Conservation (phyloP, 495 filamentous ascomycete genomes). For the Talaromyces thailandensis region DNA sequence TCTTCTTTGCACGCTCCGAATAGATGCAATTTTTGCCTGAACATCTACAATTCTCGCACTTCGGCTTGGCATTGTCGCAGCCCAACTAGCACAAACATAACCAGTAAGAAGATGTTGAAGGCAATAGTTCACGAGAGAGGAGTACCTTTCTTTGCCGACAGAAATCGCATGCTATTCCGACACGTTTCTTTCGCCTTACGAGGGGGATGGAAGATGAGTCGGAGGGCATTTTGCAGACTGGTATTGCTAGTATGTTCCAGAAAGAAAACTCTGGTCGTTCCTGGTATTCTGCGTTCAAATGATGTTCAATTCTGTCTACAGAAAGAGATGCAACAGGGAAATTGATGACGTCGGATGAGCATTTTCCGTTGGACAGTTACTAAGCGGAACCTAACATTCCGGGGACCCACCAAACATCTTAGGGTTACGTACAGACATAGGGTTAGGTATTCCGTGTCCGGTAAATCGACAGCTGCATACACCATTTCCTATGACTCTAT, state of each 20-base stretch:
- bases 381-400: background rate
- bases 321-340: background rate
- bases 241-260: background rate
- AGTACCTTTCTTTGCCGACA: slow-evolving; percentile 20
- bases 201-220: background rate
- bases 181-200: background rate
- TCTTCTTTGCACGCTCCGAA: slow-evolving; percentile 3
- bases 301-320: background rate
- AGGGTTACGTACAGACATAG: background rate
- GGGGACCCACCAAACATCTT: too few species aligned
- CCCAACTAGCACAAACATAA: slow-evolving; percentile 11
- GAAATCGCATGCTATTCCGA: slow-evolving; percentile 15
- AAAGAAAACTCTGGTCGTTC: background rate
- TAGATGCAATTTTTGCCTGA: slow-evolving; percentile 15
- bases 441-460: background rate
- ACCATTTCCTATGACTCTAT: background rate
- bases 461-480: background rate
- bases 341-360: background rate
- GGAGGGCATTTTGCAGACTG: background rate
- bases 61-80: slow-evolving; percentile 20
- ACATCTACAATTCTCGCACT: slow-evolving; percentile 17
- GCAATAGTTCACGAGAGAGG: background rate
- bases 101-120: too few species aligned
- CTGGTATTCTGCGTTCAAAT: background rate
- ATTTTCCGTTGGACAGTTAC: background rate